A percentile compares a stretch with the other conserved stretches of the same genome.
Evolutionary conservation across 306 rosid species (phyloP).

Genomic region (Vicia faba): DNA sequence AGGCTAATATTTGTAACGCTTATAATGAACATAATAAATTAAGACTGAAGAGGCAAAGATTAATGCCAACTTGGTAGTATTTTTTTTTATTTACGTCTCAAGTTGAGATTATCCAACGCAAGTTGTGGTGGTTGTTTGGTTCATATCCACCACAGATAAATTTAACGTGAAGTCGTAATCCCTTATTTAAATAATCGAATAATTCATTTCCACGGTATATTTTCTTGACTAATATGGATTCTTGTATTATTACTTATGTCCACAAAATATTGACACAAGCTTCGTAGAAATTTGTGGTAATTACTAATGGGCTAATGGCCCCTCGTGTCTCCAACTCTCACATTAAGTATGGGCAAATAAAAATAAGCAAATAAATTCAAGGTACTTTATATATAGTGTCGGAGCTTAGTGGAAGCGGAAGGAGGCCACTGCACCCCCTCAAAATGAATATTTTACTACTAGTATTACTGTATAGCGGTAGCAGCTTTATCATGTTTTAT

Average conservation of each 20-base stretch:
- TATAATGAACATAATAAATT: background rate
- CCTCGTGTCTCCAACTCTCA: constrained; percentile 17
- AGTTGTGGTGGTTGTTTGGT: constrained; percentile 56
- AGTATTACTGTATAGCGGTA: too few relatives aligned
- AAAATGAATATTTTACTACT: too few relatives aligned
- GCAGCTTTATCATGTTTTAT: too few relatives aligned
- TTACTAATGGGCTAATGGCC: background rate
- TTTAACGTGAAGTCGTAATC: constrained; percentile 32
- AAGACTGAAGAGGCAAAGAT: constrained; percentile 31
- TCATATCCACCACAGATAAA: constrained; percentile 37
- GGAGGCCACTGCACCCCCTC: too few relatives aligned
- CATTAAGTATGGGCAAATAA: constrained; percentile 1
- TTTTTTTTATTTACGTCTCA: constrained; percentile 49
- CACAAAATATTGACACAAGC: background rate
- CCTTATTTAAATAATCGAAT: background rate
- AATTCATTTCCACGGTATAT: constrained; percentile 15
- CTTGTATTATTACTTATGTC: background rate
- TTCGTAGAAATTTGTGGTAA: constrained; percentile 24
- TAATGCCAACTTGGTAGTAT: constrained; percentile 44
- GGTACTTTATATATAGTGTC: background rate
- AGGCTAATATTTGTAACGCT: background rate
- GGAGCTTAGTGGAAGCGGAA: too few relatives aligned
- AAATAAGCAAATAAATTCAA: background rate
- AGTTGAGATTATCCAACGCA: constrained; percentile 43
- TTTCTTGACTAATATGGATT: constrained; percentile 32